A percentile compares a stretch with the other conserved stretches of the same genome.
These are phyloP conservation scores for Tricholoma terreum DNA, from an alignment of 768 basidiomycete species.

Conservation along the genomic window DNA sequence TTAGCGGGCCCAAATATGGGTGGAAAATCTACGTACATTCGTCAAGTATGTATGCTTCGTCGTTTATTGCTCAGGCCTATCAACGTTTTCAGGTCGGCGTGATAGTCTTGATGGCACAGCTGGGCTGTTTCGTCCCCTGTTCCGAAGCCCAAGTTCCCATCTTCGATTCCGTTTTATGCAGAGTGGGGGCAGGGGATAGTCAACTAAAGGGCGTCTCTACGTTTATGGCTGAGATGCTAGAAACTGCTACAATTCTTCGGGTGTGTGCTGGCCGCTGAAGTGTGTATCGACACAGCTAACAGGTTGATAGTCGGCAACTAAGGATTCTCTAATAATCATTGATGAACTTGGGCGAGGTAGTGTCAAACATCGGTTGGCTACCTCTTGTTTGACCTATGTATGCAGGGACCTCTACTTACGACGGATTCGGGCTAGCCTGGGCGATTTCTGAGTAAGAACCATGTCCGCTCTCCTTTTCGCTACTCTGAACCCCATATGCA, in stretches of 20 bases:
- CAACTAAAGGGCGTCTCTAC: slow-evolving; percentile 98
- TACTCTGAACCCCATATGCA: not conserved
- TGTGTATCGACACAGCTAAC: not conserved
- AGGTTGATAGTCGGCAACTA: slow-evolving; percentile 71
- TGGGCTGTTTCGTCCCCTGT: slow-evolving; percentile 94
- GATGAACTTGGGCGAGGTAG: slow-evolving; percentile 92
- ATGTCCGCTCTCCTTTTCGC: not conserved
- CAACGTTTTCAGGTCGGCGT: slow-evolving; percentile 65
- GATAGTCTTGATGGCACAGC: slow-evolving; percentile 95
- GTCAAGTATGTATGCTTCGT: slow-evolving; percentile 51
- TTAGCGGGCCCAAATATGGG: slow-evolving; percentile 98
- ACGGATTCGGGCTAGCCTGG: slow-evolving; percentile 98
- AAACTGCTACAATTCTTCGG: slow-evolving; percentile 92
- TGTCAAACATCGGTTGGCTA: not conserved
- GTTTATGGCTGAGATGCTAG: slow-evolving; percentile 99
- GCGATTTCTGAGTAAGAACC: slow-evolving; percentile 88
- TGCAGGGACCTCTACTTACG: slow-evolving; percentile 90
- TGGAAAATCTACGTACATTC: slow-evolving; percentile 96
- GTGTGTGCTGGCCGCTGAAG: slow-evolving; percentile 37
- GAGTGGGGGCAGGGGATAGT: slow-evolving; percentile 97
- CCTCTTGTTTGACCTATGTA: not conserved
- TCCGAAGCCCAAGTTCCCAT: slow-evolving; percentile 82
- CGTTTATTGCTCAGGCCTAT: not conserved
- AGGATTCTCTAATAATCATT: slow-evolving; percentile 93
- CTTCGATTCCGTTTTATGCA: slow-evolving; percentile 92